Conservation (phyloP, 1,284 basidiomycete genomes). For the Pseudozyma pruni region DNA sequence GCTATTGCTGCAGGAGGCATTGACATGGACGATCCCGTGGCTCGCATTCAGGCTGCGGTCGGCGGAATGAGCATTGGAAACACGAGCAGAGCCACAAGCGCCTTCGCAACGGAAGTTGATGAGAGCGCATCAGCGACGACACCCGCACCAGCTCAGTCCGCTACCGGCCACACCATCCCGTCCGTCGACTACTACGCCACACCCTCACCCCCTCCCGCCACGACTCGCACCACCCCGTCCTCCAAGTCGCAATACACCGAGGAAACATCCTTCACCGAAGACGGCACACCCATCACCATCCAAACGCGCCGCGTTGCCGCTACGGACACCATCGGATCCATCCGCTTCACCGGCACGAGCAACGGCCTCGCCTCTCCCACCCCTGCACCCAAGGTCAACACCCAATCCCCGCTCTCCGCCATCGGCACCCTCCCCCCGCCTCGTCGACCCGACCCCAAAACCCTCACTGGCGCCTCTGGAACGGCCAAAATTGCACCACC, state of each 20-base stretch:
- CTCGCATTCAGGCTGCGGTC: constrained; percentile 29
- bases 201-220: constrained; percentile 26
- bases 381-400: constrained; percentile 25
- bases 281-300: constrained; percentile 40
- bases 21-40: constrained; percentile 30
- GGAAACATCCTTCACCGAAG: constrained; percentile 27
- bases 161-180: constrained; percentile 11
- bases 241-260: constrained; percentile 24
- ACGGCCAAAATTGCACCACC: constrained; percentile 48
- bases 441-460: constrained; percentile 39
- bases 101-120: not conserved
- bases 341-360: constrained; percentile 29
- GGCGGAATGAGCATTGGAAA: constrained; percentile 20
- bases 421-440: constrained; percentile 34
- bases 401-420: constrained; percentile 26
- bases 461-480: constrained; percentile 42
- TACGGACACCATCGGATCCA: constrained; percentile 41
- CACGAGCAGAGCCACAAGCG: not conserved
- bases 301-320: constrained; percentile 46
- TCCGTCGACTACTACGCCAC: constrained; percentile 42
- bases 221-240: constrained; percentile 7
- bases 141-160: not conserved
- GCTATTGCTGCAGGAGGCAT: constrained; percentile 29
- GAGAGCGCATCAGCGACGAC: not conserved
- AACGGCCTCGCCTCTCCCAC: constrained; percentile 20